Evolutionary conservation across 495 filamentous ascomycete genomes (phyloP).

Genomic region (Usnea hakonensis): DNA sequence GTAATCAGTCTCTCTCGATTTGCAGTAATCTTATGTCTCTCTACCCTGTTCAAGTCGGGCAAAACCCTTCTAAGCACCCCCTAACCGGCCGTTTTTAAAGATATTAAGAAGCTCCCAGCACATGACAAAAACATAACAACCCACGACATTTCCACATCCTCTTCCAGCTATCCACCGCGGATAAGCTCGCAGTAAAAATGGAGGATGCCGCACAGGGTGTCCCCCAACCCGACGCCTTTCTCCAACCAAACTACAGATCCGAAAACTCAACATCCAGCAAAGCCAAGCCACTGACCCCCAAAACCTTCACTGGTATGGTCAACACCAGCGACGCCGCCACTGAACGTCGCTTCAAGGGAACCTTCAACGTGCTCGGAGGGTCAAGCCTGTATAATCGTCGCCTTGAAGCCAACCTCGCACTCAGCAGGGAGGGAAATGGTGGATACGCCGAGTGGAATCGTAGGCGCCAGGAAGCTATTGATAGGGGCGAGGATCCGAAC

Average conservation of each 20-base stretch:
- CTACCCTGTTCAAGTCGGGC: too few species aligned
- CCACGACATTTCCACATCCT: too few species aligned
- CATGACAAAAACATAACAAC: too few species aligned
- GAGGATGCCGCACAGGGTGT: too few species aligned
- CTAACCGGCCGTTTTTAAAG: too few species aligned
- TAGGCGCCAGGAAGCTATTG: constrained; percentile 9
- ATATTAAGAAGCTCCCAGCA: too few species aligned
- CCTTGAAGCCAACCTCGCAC: constrained; percentile 1
- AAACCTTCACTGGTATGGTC: constrained; percentile 6
- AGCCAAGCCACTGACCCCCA: background rate
- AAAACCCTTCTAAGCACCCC: too few species aligned
- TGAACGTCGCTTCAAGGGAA: constrained; percentile 3
- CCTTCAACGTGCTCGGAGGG: background rate
- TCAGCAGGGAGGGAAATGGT: background rate
- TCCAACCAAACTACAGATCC: background rate
- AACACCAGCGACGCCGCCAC: background rate
- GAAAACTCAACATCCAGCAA: background rate
- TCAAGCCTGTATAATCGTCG: background rate
- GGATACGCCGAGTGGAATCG: constrained; percentile 6
- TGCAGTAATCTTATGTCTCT: too few species aligned
- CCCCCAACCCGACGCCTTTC: background rate
- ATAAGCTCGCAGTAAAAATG: too few species aligned
- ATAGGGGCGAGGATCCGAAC: constrained; percentile 14
- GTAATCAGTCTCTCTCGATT: too few species aligned
- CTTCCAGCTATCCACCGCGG: too few species aligned